Base-by-base conservation (phyloP, 116 monocot genomes). In the Posidonia oceanica region DNA sequence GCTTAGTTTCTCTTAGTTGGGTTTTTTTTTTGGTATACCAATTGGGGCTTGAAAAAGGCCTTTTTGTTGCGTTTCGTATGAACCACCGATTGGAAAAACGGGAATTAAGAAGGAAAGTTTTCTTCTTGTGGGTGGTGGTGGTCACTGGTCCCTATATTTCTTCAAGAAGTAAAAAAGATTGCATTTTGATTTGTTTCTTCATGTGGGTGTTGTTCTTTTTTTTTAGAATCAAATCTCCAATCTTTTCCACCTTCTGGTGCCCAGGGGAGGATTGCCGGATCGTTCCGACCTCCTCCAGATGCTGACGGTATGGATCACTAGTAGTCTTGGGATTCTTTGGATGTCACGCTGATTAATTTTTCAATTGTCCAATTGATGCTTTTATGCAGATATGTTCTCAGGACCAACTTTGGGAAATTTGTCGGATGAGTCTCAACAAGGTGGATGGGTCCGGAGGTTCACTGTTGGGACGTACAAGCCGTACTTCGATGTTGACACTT, bases 401-500 rank as follows among this genome's bases (percentile, higher is more conserved):
- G 90, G 85, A 77, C 87, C 90, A 36, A 83, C 70, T 14, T 68
- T 61, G n/a, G 85, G 82, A 21, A 65, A 67, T 41, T 72, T 18
- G 22, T 18, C 70, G 4, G 77, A 74, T 3, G 83, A 83, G 23
- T 18, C 80, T 11, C 81, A 71, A 39, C 75, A 74, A 40, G 52
- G 62, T 5, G 91, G 94, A n/a, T 94, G 90, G 94, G 74, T 86
- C 71, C 73, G 73, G 44, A 70, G 48, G 65, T 86, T 94, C 72
- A 83, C 86, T 8, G 84, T 94, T 0, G 85, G 68, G 36, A 83
- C 94, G 7, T 94, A 94, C 77, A 85, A 81, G 64, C 88, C 84
- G 4, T 94, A 94, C 63, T 94, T 91, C 38, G 94, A 94, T 74
- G 84, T 94, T 7, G 94, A 94, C 55, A 91, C 94, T 5, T 78